A percentile compares a stretch with the other conserved stretches of the same genome.
Conservation (phyloP, 345 rosid species). For the Erysimum cheiranthoides region DNA sequence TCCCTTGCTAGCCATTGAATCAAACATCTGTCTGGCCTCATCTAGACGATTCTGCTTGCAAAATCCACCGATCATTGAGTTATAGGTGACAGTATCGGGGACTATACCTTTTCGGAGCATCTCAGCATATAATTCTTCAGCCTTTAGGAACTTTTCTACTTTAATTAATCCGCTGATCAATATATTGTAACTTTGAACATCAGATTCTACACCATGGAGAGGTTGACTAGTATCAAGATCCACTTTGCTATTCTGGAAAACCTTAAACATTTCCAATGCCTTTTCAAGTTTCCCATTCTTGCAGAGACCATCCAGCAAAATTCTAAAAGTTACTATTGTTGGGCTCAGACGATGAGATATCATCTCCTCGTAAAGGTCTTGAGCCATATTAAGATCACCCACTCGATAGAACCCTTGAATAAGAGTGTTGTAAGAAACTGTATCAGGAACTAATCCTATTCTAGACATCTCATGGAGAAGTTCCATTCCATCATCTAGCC, state of each 20-base stretch:
- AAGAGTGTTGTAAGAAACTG: not conserved
- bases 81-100: not conserved
- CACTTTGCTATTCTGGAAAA: not conserved
- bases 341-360: not conserved
- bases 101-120: not conserved
- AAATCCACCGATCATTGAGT: not conserved
- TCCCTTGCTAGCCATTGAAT: not conserved
- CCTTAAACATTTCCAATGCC: not conserved
- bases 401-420: slow-evolving; percentile 1
- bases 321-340: not conserved
- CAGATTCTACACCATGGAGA: not conserved
- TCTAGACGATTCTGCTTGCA: not conserved
- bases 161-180: not conserved
- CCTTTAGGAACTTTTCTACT: not conserved
- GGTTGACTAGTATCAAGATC: not conserved
- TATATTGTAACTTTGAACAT: slow-evolving; percentile 9
- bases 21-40: not conserved
- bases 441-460: not conserved
- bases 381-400: not conserved
- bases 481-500: not conserved
- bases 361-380: slow-evolving; percentile 4
- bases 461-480: not conserved
- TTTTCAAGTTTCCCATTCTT: not conserved
- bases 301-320: not conserved
- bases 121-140: not conserved